phyloP scores from a whole-genome alignment of 2,329 filamentous ascomycete species.

The Phyllosticta ampelicida region DNA sequence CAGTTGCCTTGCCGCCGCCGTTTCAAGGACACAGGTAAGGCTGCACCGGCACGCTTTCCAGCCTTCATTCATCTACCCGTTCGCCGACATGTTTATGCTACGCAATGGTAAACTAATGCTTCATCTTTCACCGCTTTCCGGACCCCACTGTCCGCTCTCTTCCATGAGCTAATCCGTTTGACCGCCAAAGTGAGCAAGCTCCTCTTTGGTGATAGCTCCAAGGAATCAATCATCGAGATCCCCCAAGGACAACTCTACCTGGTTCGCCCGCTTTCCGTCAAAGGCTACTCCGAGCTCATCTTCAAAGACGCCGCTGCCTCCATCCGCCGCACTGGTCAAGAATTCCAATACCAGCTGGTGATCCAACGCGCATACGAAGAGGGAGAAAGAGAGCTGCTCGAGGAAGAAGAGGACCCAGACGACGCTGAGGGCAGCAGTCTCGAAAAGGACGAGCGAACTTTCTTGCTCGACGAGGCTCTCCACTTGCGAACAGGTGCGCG shows the following conservation, averaged over 20 bases:
- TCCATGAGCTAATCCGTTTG: conserved; percentile 10
- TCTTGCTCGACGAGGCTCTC: conserved; percentile 84
- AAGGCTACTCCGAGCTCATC: conserved; percentile 97
- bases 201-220: conserved; percentile 77
- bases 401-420: conserved; percentile 74
- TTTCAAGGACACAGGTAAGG: conserved; percentile 1
- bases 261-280: conserved; percentile 86
- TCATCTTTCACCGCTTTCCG: conserved; percentile 13
- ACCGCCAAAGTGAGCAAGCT: conserved; percentile 66
- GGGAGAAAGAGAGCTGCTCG: conserved; percentile 83
- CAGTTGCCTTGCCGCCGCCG: not conserved
- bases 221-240: conserved; percentile 89
- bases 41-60: conserved; percentile 1
- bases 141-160: conserved; percentile 7
- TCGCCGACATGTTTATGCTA: conserved; percentile 29
- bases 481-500: conserved; percentile 78
- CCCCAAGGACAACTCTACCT: conserved; percentile 95
- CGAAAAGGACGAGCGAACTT: conserved; percentile 95
- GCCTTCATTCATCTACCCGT: not conserved
- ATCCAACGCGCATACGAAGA: conserved; percentile 95
- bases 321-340: conserved; percentile 85
- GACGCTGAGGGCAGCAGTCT: conserved; percentile 60
- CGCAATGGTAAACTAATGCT: conserved; percentile 28
- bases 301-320: conserved; percentile 93
- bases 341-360: conserved; percentile 95